Evolutionary conservation across 23 red algal species (phyloP), one percentile per base, ranked within the genome.

Genomic region (Agarophyton chilense): DNA sequence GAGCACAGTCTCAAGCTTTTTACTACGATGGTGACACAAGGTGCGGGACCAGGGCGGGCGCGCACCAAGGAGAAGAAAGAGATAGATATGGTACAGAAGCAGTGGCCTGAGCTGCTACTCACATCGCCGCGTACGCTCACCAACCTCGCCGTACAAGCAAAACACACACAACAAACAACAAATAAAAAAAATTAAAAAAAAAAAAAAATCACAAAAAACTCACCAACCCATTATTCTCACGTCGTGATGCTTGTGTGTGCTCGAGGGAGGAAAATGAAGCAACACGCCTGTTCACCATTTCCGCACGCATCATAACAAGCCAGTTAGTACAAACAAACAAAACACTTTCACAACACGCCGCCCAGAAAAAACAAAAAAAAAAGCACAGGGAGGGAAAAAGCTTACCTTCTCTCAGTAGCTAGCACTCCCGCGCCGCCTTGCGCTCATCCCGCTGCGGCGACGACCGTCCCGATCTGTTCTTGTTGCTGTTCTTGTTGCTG

Each of bases 331-430:
- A 38, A 9, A 1, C 61, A 54, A 54, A 54, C 4, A 54, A 54
- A 54, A 38, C 56, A 62, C 9, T 13, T 10, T 8, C 56, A 22
- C 19, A 62, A 22, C 56, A 14, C 7, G 6, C 6, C 56, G 56
- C 56, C 9, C 19, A 32, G 8, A 62, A 62, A 22, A 22, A 22
- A 10, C 19, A 10, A 6, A 22, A 62, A 10, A 62, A 66, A 66
- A 66, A 38, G 61, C 24, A 38, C 61, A 66, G 13, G 61, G 61
- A 66, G 26, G 26, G 26, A 32, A 66, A 66, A 66, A 32, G 34
- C 61, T 66, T 66, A 66, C 61, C 61, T 66, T n/a, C n/a, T 66
- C 61, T 66, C 61, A 66, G 26, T 24, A 32, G 4, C 34, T 66
- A 66, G 14, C 12, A 66, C 16, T 66, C 61, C 61, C 33, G 61